These are phyloP conservation scores for Tagetes erecta DNA, from an alignment of 129 eudicot species.

Conservation along the genomic window DNA sequence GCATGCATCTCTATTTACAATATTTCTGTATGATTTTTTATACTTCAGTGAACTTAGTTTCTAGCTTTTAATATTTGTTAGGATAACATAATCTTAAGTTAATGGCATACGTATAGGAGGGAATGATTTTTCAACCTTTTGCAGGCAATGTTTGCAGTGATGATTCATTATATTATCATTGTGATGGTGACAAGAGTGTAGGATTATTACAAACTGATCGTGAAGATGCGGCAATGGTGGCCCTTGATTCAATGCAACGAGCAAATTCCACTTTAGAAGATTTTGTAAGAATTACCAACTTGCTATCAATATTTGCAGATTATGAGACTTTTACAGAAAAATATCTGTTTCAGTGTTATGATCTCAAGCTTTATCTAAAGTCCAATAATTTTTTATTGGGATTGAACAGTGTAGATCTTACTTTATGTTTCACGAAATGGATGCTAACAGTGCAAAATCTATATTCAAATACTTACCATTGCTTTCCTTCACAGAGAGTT, in stretches of 20 bases:
- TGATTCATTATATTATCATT: constrained; percentile 27
- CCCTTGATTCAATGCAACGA: constrained; percentile 73
- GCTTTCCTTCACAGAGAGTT: constrained; percentile 93
- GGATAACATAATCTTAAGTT: constrained; percentile 9
- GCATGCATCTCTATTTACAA: not conserved
- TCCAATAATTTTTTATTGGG: not conserved
- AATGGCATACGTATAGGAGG: constrained; percentile 1
- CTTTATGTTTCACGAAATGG: constrained; percentile 95
- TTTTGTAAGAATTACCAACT: constrained; percentile 59
- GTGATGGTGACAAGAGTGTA: constrained; percentile 29
- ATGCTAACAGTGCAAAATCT: constrained; percentile 56
- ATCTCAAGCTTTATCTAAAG: constrained; percentile 17
- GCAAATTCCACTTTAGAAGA: constrained; percentile 97
- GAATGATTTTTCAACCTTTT: constrained; percentile 15
- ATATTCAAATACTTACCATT: constrained; percentile 74
- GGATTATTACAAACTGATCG: constrained; percentile 19
- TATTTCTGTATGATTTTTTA: not conserved
- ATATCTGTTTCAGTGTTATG: not conserved
- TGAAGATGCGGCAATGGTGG: constrained; percentile 51
- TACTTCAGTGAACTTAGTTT: not conserved
- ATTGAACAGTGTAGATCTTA: constrained; percentile 86
- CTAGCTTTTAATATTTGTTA: constrained; percentile 10
- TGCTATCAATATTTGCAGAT: constrained; percentile 5
- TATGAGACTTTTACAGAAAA: not conserved
- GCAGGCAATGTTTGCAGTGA: constrained; percentile 39